Evolutionary conservation across 306 rosid species (phyloP), one percentile per base, ranked within the genome.

Genomic region (Potentilla sterilis): DNA sequence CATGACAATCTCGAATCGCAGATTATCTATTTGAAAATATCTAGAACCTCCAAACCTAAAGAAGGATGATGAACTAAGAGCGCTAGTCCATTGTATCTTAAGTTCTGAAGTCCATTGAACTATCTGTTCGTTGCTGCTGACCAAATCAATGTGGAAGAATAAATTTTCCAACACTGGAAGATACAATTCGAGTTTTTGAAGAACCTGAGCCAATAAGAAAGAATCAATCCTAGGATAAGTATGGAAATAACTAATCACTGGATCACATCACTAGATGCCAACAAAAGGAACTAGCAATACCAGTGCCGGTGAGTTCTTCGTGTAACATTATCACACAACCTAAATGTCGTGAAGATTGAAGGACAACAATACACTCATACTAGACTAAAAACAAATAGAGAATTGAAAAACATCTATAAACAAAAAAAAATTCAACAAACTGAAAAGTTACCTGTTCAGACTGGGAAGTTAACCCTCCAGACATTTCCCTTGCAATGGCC

Each of bases 401-500:
- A 19, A 62, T 5, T 38, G 18, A 34, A 51, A 24, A 35, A 37
- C 9, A 48, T 51, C 44, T 70, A 34, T 0, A 16, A 34, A 51
- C 62, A 28, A 51, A 3, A 34, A 3, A 34, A 7, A 35, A 8
- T 8, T 35, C 5, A 7, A 8, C 11, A 18, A 24, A 72, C 59
- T 58, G 61, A 65, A n/a, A 43, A 46, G 67, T 67, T 78, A 92
- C 97, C 93, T 90, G 96, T 85, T 92, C 82, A 74, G 15, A 3
- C 66, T 55, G 93, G 77, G 96, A 82, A 77, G 83, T 85, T 81
- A 86, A 75, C 47, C 97, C 97, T 43, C 97, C 93, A 44, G 81
- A 78, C 92, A 90, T 92, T 84, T 92, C 96, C 73, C 88, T 86
- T 47, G 96, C 92, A 82, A 92, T 86, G 49, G 96, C 96, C 79